These are phyloP conservation scores for Fusarium multiceps DNA, from an alignment of 2,329 filamentous ascomycete genomes.

Conservation along the genomic window DNA sequence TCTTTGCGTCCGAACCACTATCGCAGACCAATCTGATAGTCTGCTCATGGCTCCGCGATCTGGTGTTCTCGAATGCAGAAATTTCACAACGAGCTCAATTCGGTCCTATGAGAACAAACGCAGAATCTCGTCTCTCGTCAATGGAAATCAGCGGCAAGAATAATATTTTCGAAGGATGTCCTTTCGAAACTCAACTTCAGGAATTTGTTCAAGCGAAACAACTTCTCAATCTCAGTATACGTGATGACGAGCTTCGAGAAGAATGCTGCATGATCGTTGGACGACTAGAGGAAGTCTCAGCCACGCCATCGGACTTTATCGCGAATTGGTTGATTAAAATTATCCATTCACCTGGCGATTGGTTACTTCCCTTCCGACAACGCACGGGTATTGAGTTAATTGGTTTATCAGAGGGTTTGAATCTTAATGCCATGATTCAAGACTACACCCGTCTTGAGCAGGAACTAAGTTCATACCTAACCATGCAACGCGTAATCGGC, in stretches of 20 bases:
- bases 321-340: conserved; percentile 42
- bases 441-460: conserved; percentile 39
- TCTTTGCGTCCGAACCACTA: conserved; percentile 24
- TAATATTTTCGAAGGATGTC: conserved; percentile 46
- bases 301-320: conserved; percentile 40
- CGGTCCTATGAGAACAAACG: conserved; percentile 39
- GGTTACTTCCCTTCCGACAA: conserved; percentile 37
- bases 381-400: conserved; percentile 22
- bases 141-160: conserved; percentile 47
- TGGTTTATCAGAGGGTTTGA: background rate
- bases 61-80: conserved; percentile 24
- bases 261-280: conserved; percentile 42
- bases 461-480: conserved; percentile 28
- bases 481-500: conserved; percentile 29
- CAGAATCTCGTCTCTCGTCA: conserved; percentile 39
- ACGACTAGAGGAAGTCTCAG: conserved; percentile 33
- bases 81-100: conserved; percentile 42
- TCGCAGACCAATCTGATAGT: background rate
- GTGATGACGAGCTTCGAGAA: conserved; percentile 32
- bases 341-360: conserved; percentile 31
- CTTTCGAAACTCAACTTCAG: conserved; percentile 43
- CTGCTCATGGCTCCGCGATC: conserved; percentile 37
- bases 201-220: conserved; percentile 32
- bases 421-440: conserved; percentile 31
- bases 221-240: conserved; percentile 10